phyloP scores from a whole-genome alignment of 371 early-diverging fungal species.

The Funneliformis caledonium region DNA sequence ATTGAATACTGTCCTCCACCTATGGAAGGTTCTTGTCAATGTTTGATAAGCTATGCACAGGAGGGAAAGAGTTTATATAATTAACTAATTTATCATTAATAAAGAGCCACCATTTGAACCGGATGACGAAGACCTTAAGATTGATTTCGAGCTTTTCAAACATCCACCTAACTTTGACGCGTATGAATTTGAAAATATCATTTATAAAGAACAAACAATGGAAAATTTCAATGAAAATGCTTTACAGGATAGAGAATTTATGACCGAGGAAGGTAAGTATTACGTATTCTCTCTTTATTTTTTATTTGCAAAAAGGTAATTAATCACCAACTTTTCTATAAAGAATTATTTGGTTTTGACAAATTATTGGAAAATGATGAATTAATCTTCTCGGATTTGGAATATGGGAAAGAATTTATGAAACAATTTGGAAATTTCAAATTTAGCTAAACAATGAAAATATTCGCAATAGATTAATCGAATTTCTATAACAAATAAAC shows the following conservation, averaged over 20 bases:
- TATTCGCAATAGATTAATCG: too few relatives aligned
- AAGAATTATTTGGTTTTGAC: constrained; percentile 20
- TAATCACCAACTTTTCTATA: not conserved
- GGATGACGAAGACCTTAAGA: constrained; percentile 21
- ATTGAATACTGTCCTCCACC: constrained; percentile 34
- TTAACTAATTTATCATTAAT: not conserved
- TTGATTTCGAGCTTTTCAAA: constrained; percentile 21
- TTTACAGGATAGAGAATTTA: not conserved
- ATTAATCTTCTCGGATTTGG: too few relatives aligned
- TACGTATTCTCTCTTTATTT: not conserved
- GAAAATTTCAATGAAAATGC: constrained; percentile 14
- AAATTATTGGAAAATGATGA: not conserved
- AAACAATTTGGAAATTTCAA: too few relatives aligned
- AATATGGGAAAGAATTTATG: too few relatives aligned
- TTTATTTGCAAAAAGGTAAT: not conserved
- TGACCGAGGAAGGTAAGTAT: constrained; percentile 17
- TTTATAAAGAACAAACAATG: not conserved
- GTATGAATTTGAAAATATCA: constrained; percentile 33
- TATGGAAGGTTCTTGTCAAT: not conserved
- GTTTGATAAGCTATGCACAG: not conserved
- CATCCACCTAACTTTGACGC: not conserved
- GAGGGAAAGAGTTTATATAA: not conserved
- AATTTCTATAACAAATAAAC: too few relatives aligned
- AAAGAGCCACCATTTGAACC: constrained; percentile 29
- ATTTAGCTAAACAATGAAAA: too few relatives aligned